These are phyloP conservation scores for Penicillium rolfsii DNA, from an alignment of 2,329 filamentous ascomycete genomes.

Conservation along the genomic window DNA sequence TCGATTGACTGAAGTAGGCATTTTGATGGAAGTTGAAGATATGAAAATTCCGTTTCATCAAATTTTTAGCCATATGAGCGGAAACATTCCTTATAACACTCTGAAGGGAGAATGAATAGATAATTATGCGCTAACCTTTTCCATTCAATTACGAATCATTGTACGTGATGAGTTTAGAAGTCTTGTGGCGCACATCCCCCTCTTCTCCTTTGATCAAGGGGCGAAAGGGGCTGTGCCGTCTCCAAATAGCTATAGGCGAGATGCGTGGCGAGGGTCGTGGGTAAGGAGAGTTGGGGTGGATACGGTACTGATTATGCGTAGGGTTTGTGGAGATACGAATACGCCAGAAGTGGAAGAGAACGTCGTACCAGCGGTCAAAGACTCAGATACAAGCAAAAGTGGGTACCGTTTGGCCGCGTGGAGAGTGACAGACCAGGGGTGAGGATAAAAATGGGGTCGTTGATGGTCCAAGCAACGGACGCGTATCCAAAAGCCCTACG, in stretches of 20 bases:
- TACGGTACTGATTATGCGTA: slow-evolving; percentile 10
- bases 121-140: neutral
- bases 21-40: neutral
- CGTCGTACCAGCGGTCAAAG: neutral
- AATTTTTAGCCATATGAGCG: neutral
- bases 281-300: slow-evolving; percentile 7
- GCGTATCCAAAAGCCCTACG: slow-evolving; percentile 9
- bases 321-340: slow-evolving; percentile 8
- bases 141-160: neutral
- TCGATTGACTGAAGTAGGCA: neutral
- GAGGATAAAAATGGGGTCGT: slow-evolving; percentile 10
- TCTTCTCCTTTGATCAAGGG: slow-evolving; percentile 11
- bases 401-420: neutral
- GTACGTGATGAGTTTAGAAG: neutral
- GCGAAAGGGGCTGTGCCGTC: slow-evolving; percentile 22
- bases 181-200: slow-evolving; percentile 12
- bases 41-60: neutral
- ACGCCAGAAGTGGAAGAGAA: neutral
- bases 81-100: neutral
- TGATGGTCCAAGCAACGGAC: slow-evolving; percentile 9
- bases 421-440: neutral
- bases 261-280: slow-evolving; percentile 14
- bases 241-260: slow-evolving; percentile 17
- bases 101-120: neutral
- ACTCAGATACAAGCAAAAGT: slow-evolving; percentile 1